Percentiles rank a stretch among this genome's conserved stretches.
Evolutionary conservation across 2,329 filamentous ascomycete species (phyloP).

Genomic region (Trichophaea hybrida): DNA sequence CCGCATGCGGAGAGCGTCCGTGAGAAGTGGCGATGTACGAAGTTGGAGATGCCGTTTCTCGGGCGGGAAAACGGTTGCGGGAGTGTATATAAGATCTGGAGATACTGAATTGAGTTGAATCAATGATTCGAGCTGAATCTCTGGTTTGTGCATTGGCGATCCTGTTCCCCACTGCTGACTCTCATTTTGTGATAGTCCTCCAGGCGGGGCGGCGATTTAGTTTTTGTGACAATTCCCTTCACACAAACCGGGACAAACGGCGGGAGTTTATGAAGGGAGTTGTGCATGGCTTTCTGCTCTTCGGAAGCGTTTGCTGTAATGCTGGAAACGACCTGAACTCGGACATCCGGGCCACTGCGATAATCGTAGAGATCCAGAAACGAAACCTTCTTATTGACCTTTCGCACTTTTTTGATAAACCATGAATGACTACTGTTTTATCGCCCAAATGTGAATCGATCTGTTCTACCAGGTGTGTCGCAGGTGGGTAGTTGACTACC

Average conservation of each 20-base stretch:
- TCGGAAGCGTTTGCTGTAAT: constrained; percentile 2
- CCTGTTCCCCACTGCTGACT: constrained; percentile 19
- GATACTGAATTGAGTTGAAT: constrained; percentile 59
- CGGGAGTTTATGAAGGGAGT: constrained; percentile 8
- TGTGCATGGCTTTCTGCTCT: constrained; percentile 5
- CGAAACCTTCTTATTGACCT: constrained; percentile 13
- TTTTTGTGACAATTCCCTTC: not conserved
- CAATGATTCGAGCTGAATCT: constrained; percentile 49
- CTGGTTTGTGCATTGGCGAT: constrained; percentile 32
- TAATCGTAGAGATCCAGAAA: constrained; percentile 20
- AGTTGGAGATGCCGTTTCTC: constrained; percentile 72
- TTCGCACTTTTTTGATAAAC: constrained; percentile 16
- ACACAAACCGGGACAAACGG: constrained; percentile 18
- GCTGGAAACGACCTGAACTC: constrained; percentile 20
- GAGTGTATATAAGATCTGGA: constrained; percentile 59
- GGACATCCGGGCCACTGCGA: constrained; percentile 17
- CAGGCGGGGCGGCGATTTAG: not conserved
- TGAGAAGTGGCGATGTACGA: constrained; percentile 54
- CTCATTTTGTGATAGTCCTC: not conserved
- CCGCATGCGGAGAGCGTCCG: constrained; percentile 57
- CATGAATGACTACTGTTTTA: constrained; percentile 21
- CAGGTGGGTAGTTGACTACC: constrained; percentile 17
- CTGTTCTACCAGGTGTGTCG: constrained; percentile 19
- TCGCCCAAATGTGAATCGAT: constrained; percentile 13
- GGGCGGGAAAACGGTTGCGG: constrained; percentile 57